phyloP scores from a whole-genome alignment of 164 flowering plant species.

The Amborella trichopoda region DNA sequence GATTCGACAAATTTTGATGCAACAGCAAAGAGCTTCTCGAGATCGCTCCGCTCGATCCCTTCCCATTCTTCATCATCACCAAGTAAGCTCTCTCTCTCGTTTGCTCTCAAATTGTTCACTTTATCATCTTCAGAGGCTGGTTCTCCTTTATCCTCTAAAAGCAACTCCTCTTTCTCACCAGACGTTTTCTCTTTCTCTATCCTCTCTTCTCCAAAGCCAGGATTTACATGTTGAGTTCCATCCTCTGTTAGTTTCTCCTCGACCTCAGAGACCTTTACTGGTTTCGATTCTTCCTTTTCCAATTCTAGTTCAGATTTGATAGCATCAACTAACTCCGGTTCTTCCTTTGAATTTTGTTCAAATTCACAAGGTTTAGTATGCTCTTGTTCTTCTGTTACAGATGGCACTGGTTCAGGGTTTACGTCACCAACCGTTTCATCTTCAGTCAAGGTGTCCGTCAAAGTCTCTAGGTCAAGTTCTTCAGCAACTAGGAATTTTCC shows the following conservation, averaged over 20 bases:
- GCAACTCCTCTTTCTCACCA: not conserved
- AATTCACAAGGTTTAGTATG: not conserved
- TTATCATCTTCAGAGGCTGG: conserved; percentile 3
- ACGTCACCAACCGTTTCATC: conserved; percentile 5
- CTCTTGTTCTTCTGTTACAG: too few species aligned
- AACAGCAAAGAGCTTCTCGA: conserved; percentile 41
- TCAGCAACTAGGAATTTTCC: not conserved
- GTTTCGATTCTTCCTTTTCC: conserved; percentile 1
- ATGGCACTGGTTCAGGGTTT: too few species aligned
- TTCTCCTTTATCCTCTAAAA: not conserved
- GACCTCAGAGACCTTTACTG: not conserved
- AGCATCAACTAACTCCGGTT: too few species aligned
- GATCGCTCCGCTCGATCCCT: conserved; percentile 74
- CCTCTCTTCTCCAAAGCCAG: too few species aligned
- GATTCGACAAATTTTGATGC: conserved; percentile 32
- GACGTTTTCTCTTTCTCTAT: not conserved
- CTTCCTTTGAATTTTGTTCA: conserved; percentile 6
- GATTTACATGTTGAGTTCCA: too few species aligned
- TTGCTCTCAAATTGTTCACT: conserved; percentile 3
- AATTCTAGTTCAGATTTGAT: not conserved
- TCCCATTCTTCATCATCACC: conserved; percentile 79
- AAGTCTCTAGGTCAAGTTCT: not conserved
- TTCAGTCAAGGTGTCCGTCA: conserved; percentile 4
- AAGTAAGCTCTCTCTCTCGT: conserved; percentile 9
- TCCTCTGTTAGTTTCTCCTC: too few species aligned